Percentiles rank a stretch among this genome's conserved stretches.
Evolutionary conservation across 2,329 filamentous ascomycete species (phyloP).

Genomic region (Aspergillus nomiae): DNA sequence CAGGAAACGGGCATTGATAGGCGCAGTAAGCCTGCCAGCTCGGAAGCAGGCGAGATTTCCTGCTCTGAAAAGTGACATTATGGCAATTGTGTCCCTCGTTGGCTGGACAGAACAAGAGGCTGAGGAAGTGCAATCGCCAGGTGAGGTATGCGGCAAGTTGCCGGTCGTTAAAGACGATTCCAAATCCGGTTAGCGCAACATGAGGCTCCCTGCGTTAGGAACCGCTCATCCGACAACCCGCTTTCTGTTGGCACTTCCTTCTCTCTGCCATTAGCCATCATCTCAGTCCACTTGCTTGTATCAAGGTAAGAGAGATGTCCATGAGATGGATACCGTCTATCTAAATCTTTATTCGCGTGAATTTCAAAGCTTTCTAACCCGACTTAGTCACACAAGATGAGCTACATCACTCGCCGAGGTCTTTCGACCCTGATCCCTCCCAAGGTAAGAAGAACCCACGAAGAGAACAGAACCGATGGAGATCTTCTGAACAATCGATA

Average conservation of each 20-base stretch:
- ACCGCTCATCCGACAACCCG: conserved; percentile 40
- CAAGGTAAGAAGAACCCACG: conserved; percentile 68
- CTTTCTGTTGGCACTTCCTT: conserved; percentile 37
- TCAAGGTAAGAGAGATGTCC: conserved; percentile 31
- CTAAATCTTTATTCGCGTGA: background rate
- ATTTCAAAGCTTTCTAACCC: conserved; percentile 24
- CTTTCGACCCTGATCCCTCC: conserved; percentile 98
- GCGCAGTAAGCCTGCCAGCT: conserved; percentile 30
- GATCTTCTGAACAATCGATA: conserved; percentile 24
- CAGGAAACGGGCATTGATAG: conserved; percentile 40
- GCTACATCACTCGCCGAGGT: conserved; percentile 84
- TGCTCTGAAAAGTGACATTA: conserved; percentile 69
- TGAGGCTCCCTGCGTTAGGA: conserved; percentile 28
- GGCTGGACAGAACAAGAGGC: conserved; percentile 24
- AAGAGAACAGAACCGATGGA: conserved; percentile 8
- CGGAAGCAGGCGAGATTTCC: conserved; percentile 41
- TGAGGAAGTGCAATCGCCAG: conserved; percentile 33
- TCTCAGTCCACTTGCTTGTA: conserved; percentile 35
- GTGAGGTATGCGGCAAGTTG: conserved; percentile 35
- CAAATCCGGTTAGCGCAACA: conserved; percentile 38
- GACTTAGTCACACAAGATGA: conserved; percentile 68
- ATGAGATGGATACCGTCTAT: background rate
- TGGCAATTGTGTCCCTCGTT: conserved; percentile 28
- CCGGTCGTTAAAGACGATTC: conserved; percentile 34
- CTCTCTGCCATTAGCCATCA: conserved; percentile 35